Conservation (phyloP, 345 rosid genomes). For the Turritis glabra region DNA sequence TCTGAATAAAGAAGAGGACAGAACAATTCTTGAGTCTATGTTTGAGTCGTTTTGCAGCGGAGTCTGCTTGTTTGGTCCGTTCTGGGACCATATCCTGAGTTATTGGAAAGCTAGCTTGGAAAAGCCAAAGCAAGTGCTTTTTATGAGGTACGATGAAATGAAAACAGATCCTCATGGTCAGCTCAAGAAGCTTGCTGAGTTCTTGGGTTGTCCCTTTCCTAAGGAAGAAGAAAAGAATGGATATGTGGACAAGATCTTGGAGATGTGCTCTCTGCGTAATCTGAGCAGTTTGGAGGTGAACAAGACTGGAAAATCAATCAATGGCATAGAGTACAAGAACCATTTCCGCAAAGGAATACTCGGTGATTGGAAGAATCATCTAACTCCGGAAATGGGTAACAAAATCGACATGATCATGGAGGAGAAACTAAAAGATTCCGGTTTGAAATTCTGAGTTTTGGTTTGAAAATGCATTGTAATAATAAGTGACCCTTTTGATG, state of each 20-base stretch:
- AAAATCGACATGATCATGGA: constrained; percentile 39
- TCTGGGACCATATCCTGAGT: constrained; percentile 54
- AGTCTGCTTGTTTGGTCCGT: constrained; percentile 43
- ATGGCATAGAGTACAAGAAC: constrained; percentile 13
- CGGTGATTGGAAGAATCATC: constrained; percentile 42
- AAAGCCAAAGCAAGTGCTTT: constrained; percentile 36
- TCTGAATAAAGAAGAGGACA: neutral
- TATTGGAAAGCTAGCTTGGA: constrained; percentile 57
- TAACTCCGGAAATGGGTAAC: constrained; percentile 37
- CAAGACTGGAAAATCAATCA: constrained; percentile 27
- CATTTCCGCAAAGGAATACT: constrained; percentile 48
- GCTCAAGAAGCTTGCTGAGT: constrained; percentile 42
- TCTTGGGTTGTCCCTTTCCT: constrained; percentile 45
- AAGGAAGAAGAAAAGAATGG: constrained; percentile 38
- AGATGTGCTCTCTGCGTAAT: constrained; percentile 47
- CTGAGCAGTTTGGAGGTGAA: constrained; percentile 51
- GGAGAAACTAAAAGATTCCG: constrained; percentile 32
- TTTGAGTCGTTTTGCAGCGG: constrained; percentile 48
- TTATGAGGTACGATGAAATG: constrained; percentile 50
- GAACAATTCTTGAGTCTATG: constrained; percentile 29
- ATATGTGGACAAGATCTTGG: constrained; percentile 37
- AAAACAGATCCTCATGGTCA: constrained; percentile 21
- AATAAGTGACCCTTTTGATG: neutral
- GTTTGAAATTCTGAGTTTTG: constrained; percentile 32
- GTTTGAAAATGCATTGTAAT: neutral